Evolutionary conservation across 2,329 filamentous ascomycete genomes (phyloP).

Genomic region (Microascus cirrosus): DNA sequence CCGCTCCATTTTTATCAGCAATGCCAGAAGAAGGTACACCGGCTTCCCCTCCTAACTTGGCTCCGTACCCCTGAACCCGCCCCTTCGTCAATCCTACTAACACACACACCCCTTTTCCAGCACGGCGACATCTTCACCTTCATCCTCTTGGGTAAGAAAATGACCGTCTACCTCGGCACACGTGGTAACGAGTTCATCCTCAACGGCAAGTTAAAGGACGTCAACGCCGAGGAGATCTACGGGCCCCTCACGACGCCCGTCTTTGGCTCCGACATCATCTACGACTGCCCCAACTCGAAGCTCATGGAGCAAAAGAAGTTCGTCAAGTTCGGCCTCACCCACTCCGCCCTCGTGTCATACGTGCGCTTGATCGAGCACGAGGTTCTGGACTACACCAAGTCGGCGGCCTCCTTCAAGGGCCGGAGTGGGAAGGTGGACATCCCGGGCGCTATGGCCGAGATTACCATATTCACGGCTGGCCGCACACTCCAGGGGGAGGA

Average conservation of each 20-base stretch:
- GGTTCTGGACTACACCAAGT: constrained; percentile 52
- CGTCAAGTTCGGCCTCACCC: constrained; percentile 60
- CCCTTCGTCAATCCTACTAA: too few species aligned
- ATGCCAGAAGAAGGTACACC: constrained; percentile 51
- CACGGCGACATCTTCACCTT: constrained; percentile 45
- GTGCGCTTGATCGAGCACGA: constrained; percentile 63
- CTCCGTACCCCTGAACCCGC: background rate
- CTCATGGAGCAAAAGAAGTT: constrained; percentile 87
- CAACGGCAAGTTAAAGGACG: constrained; percentile 39
- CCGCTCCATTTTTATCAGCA: constrained; percentile 56
- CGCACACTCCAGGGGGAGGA: constrained; percentile 66
- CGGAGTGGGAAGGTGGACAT: constrained; percentile 52
- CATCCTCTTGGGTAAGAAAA: constrained; percentile 36
- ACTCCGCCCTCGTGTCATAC: constrained; percentile 51
- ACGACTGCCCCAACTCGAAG: constrained; percentile 75
- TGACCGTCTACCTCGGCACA: constrained; percentile 36
- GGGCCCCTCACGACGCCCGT: constrained; percentile 37
- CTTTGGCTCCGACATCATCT: constrained; percentile 71
- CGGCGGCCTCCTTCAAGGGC: constrained; percentile 44
- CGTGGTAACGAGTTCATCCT: constrained; percentile 45
- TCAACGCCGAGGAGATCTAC: constrained; percentile 45
- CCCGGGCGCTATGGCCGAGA: constrained; percentile 56
- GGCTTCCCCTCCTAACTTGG: background rate
- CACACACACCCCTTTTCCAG: constrained; percentile 14
- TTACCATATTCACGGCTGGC: constrained; percentile 74